Conservation (phyloP, 2,329 filamentous ascomycete genomes). For the Chaetothyriales sp. region DNA sequence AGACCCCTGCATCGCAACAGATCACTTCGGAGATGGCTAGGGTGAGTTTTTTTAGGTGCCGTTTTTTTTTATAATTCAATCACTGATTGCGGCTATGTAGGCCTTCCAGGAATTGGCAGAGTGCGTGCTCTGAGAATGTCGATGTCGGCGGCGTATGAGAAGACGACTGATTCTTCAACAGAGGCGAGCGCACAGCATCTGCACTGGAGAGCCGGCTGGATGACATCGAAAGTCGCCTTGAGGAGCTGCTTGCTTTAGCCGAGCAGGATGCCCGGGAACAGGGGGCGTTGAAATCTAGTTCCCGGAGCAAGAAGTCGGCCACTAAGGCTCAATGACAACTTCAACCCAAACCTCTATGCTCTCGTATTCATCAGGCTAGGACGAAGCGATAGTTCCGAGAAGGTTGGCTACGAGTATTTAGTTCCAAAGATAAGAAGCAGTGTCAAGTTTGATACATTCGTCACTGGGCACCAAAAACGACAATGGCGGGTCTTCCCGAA, state of each 20-base stretch:
- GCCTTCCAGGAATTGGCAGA: conserved; percentile 23
- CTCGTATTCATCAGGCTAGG: background rate
- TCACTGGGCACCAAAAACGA: background rate
- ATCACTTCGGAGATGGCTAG: conserved; percentile 16
- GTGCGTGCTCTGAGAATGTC: conserved; percentile 9
- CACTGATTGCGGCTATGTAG: conserved; percentile 8
- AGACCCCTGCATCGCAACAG: conserved; percentile 7
- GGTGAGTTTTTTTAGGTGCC: conserved; percentile 5
- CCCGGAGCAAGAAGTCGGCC: background rate
- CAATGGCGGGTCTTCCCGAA: background rate
- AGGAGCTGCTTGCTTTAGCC: conserved; percentile 37
- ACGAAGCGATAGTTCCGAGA: too few species aligned
- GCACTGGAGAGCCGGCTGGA: conserved; percentile 42
- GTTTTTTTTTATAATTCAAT: background rate
- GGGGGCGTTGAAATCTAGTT: conserved; percentile 1
- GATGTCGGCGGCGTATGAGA: background rate
- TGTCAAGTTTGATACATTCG: too few species aligned
- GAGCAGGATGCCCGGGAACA: conserved; percentile 25
- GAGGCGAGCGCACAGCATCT: conserved; percentile 42
- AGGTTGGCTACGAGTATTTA: background rate
- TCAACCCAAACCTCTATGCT: background rate
- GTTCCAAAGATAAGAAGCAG: background rate
- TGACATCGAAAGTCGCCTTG: conserved; percentile 42
- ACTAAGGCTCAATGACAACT: conserved; percentile 1
- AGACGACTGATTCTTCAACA: conserved; percentile 15